phyloP scores from a whole-genome alignment of 306 rosid genomes.

The Prunus kanzakura region DNA sequence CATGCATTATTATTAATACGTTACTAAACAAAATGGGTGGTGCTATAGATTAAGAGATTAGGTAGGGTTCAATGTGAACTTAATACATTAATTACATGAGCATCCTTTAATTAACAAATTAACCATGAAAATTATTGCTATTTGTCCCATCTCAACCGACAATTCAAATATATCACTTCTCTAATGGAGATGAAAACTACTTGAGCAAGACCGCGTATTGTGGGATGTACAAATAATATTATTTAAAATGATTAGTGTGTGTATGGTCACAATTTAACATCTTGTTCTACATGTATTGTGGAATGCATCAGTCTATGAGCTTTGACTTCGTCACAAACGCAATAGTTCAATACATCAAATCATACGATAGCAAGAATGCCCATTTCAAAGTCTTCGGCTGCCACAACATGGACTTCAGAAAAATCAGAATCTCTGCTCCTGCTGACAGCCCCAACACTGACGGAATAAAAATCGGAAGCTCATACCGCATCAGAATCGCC shows the following conservation, averaged over 20 bases:
- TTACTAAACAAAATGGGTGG: not conserved
- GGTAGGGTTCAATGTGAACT: not conserved
- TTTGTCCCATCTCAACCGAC: too few relatives aligned
- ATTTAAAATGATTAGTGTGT: too few relatives aligned
- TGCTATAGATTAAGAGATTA: not conserved
- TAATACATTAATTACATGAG: too few relatives aligned
- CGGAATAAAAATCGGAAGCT: conserved; percentile 55
- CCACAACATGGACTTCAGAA: conserved; percentile 33
- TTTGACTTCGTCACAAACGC: conserved; percentile 51
- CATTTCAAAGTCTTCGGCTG: conserved; percentile 46
- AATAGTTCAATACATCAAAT: conserved; percentile 35
- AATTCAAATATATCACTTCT: too few relatives aligned
- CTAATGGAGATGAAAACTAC: too few relatives aligned
- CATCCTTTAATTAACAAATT: not conserved
- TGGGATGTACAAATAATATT: too few relatives aligned
- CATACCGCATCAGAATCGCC: conserved; percentile 28
- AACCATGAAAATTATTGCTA: too few relatives aligned
- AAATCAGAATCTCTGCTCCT: conserved; percentile 38
- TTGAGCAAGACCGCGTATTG: too few relatives aligned
- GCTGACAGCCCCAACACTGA: conserved; percentile 61
- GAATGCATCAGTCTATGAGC: conserved; percentile 38
- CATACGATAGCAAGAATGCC: conserved; percentile 43
- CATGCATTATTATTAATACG: not conserved
- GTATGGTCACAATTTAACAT: not conserved
- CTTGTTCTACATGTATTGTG: not conserved